Evolutionary conservation across 176 grass and related monocot genomes (phyloP).

Genomic region (Pontederia paniculata): DNA sequence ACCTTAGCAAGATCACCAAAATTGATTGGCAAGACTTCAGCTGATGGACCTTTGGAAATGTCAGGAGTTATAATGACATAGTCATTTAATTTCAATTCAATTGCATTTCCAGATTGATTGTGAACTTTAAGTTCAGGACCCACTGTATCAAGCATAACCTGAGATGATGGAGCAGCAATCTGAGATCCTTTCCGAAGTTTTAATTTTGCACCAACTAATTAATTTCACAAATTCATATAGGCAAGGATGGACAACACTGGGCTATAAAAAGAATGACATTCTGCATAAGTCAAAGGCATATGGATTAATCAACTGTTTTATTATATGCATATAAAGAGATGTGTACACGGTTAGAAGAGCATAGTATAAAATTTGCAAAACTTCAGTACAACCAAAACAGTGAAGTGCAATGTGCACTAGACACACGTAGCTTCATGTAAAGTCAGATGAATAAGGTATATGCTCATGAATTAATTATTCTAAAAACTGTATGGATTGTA

Average conservation of each 20-base stretch:
- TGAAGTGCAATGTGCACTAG: too few species aligned
- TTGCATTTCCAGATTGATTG: constrained; percentile 55
- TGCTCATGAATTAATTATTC: too few species aligned
- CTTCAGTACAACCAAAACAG: too few species aligned
- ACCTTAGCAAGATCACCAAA: constrained; percentile 79
- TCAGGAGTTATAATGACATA: constrained; percentile 76
- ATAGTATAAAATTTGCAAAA: too few species aligned
- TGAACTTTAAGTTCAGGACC: constrained; percentile 93
- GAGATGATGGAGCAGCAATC: not conserved
- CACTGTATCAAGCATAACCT: constrained; percentile 96
- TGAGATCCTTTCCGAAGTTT: constrained; percentile 14
- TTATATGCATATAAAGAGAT: too few species aligned
- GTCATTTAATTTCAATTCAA: constrained; percentile 63
- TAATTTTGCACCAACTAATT: constrained; percentile 2
- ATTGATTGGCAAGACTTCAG: constrained; percentile 68
- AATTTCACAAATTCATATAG: constrained; percentile 4
- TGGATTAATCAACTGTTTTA: too few species aligned
- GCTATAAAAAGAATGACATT: not conserved
- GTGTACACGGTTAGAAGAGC: too few species aligned
- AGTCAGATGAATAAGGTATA: too few species aligned
- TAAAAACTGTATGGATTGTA: too few species aligned
- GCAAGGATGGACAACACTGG: not conserved
- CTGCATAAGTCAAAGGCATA: too few species aligned
- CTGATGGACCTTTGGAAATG: constrained; percentile 46
- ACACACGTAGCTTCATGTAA: too few species aligned